Evolutionary conservation across 495 filamentous ascomycete species (phyloP), one percentile per base, ranked within the genome.

Genomic region (Aspergillus bridgeri): DNA sequence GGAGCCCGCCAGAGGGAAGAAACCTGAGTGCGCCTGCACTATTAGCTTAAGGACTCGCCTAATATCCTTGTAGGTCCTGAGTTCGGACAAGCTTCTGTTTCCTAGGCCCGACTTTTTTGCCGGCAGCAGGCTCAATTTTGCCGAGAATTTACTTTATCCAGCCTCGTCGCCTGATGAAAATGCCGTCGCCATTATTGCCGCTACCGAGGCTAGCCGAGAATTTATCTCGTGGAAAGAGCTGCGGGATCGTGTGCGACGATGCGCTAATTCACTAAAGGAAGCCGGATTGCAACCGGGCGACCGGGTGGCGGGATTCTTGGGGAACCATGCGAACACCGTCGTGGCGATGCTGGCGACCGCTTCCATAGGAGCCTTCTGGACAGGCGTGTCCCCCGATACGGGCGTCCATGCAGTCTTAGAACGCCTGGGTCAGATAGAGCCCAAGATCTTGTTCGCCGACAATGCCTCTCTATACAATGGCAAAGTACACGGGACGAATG

Each of bases 391-490:
- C 60, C 89, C 90, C 0, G 90, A 95, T 67, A 91, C 84, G 27
- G 90, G 90, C n/a, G 81, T 86, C 5, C 83, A 86, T 63, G 86
- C 86, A 6, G 90, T 96, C 4, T 72, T 97, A 17, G 92, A 96
- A 62, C 83, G 92, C 8, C 72, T 96, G 52, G 78, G 77, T 58
- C 92, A 97, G 78, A 89, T 97, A 51, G 80, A 87, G 55, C 92
- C 92, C 3, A 83, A 81, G 51, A 69, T 93, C 7, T 75, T 97
- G 11, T 93, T 97, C 64, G 84, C 90, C 7, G 92, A 96, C 72
- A 92, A 91, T 65, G 89, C 86, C 24, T 88, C 89, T 2, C 77
- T 91, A 29, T 96, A 97, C 71, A 97, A 97, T 66, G 90, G 89
- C 58, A 91, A 92, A 70, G 77, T 85, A 17, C 91, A 94, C 75